Percentiles rank a stretch among this genome's conserved stretches.
phyloP scores from a whole-genome alignment of 176 grass and related monocot genomes.

The Lolium rigidum region DNA sequence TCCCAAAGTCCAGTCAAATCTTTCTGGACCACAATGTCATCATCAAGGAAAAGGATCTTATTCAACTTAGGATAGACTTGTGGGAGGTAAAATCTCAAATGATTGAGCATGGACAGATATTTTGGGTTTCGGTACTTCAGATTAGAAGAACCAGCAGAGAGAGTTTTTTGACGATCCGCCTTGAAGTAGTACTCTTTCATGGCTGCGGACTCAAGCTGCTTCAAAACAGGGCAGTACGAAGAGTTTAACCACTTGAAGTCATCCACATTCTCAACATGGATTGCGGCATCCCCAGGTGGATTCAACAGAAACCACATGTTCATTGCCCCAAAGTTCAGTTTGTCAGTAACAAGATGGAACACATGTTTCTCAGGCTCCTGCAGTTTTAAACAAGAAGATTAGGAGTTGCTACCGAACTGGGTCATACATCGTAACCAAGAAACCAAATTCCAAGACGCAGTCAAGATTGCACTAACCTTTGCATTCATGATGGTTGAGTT shows the following conservation, averaged over 20 bases:
- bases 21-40: constrained; percentile 69
- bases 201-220: constrained; percentile 64
- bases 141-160: constrained; percentile 65
- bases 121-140: constrained; percentile 72
- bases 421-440: background rate
- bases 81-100: constrained; percentile 63
- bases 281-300: constrained; percentile 62
- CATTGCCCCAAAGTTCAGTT: constrained; percentile 73
- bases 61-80: constrained; percentile 70
- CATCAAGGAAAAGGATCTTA: constrained; percentile 74
- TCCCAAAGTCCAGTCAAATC: constrained; percentile 70
- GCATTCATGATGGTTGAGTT: constrained; percentile 73
- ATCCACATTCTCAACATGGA: constrained; percentile 75
- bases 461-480: constrained; percentile 47
- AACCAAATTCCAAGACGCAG: constrained; percentile 15
- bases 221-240: constrained; percentile 66
- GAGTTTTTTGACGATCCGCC: constrained; percentile 52
- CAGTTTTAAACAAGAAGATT: constrained; percentile 18
- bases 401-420: background rate
- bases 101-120: constrained; percentile 70
- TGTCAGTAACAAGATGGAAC: constrained; percentile 76
- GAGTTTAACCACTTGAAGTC: constrained; percentile 78
- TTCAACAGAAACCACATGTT: constrained; percentile 83
- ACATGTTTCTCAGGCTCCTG: constrained; percentile 79
- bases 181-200: constrained; percentile 71